Evolutionary conservation across 192 early-diverging fungal species (phyloP), one percentile per base, ranked within the genome.

Genomic region (Entophlyctis luteolus): DNA sequence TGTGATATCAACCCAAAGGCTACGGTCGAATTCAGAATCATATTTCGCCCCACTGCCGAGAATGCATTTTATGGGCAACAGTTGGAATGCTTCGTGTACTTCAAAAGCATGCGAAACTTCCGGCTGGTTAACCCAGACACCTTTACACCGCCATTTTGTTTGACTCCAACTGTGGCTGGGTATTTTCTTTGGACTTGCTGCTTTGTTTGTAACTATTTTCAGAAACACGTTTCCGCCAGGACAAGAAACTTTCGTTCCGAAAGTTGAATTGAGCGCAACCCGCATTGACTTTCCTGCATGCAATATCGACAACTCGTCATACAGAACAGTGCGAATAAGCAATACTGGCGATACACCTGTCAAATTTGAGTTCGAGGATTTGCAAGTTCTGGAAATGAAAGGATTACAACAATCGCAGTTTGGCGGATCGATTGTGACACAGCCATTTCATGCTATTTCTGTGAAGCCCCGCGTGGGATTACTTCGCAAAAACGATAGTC

Each of bases 41-140:
- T 63, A 42, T 84, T 84, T 45, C 58, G 81, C 27, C 83, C 83
- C 1, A 71, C 65, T 31, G 62, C 75, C 8, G 83, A 84, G 52
- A 84, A 84, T 55, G 68, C 70, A 0, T 84, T 84, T 54, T 84
- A 82, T 50, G 79, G 81, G 22, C 57, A 62, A 33, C 78, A 84
- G 39, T 65, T 84, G 22, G 83, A 84, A 55, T 84, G 83, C 60
- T 84, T 79, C 73, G 74, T 78, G 5, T 84, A 84, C 42, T 84
- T 78, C 71, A 84, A 84, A 53, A 78, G 73, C 65, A 84, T 84
- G 83, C 37, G 83, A 12, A 84, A 84, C 59, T 84, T 84, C 47
- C 60, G 83, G 27, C 70, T 84, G 5, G 83, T 84, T 6, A 81
- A 80, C 49, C 73, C 83, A 48, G 78, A 84, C 32, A 84, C 81